phyloP scores from a whole-genome alignment of 805 yeast genomes.

The Candida pini region DNA sequence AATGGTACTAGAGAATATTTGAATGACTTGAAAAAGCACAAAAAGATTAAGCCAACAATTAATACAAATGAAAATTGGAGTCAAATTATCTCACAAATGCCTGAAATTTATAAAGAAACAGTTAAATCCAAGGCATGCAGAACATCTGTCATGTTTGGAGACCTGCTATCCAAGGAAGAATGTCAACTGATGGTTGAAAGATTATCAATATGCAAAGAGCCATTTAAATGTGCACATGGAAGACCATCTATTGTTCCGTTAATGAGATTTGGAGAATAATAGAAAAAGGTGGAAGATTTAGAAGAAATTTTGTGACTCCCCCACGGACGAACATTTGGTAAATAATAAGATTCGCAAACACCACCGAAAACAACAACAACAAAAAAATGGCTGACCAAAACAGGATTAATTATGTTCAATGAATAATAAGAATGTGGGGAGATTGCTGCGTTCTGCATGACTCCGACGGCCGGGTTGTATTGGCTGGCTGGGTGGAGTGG shows the following conservation, averaged over 20 bases:
- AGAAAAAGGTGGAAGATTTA: too few species aligned
- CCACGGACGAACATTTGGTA: too few species aligned
- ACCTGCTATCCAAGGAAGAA: slow-evolving; percentile 34
- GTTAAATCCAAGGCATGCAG: slow-evolving; percentile 63
- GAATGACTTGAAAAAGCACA: slow-evolving; percentile 34
- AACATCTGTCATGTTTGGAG: slow-evolving; percentile 69
- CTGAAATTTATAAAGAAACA: slow-evolving; percentile 43
- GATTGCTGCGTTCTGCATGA: too few species aligned
- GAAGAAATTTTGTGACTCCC: too few species aligned
- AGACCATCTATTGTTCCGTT: slow-evolving; percentile 67
- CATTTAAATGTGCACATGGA: slow-evolving; percentile 85
- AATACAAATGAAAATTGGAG: slow-evolving; percentile 29
- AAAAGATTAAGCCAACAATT: slow-evolving; percentile 18
- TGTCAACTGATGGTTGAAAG: slow-evolving; percentile 39
- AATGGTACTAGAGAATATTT: slow-evolving; percentile 38
- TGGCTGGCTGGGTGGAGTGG: too few species aligned
- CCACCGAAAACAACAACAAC: too few species aligned
- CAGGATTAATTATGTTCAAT: too few species aligned
- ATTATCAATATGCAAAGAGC: slow-evolving; percentile 46
- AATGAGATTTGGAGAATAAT: neutral
- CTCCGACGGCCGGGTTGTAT: too few species aligned
- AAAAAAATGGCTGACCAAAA: too few species aligned
- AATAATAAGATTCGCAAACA: too few species aligned
- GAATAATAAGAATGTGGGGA: too few species aligned
- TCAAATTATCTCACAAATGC: slow-evolving; percentile 37